These are phyloP conservation scores for Plantago elongata DNA, from an alignment of 257 asterid genomes.

Conservation along the genomic window DNA sequence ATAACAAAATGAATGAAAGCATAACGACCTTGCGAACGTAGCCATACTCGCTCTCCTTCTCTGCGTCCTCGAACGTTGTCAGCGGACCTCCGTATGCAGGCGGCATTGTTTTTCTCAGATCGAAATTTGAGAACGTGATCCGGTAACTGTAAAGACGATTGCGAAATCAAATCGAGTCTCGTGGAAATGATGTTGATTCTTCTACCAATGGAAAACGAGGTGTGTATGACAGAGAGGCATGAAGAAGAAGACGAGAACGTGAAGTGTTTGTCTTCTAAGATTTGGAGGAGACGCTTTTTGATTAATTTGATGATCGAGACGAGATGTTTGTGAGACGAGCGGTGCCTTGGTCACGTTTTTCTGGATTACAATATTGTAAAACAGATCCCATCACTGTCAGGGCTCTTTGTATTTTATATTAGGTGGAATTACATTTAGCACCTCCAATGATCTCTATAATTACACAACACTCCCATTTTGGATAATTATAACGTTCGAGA, in stretches of 20 bases:
- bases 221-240: neutral
- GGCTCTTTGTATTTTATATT: neutral
- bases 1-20: neutral
- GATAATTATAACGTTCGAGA: too few relatives aligned
- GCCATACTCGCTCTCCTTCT: constrained; percentile 99
- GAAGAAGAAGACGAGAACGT: constrained; percentile 3
- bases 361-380: neutral
- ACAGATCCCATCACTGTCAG: constrained; percentile 17
- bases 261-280: neutral
- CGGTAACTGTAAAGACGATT: too few relatives aligned
- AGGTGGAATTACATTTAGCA: neutral
- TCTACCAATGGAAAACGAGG: neutral
- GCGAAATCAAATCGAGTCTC: neutral
- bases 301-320: neutral
- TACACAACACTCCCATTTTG: too few relatives aligned
- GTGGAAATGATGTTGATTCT: neutral
- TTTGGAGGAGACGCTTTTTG: too few relatives aligned
- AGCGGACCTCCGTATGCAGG: constrained; percentile 62
- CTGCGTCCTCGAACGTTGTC: constrained; percentile 97
- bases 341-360: neutral
- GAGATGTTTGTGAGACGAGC: neutral
- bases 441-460: too few relatives aligned
- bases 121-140: neutral
- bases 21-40: constrained; percentile 82
- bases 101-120: constrained; percentile 50